Base-by-base conservation (phyloP, 805 yeast genomes). In the Candida pini region DNA sequence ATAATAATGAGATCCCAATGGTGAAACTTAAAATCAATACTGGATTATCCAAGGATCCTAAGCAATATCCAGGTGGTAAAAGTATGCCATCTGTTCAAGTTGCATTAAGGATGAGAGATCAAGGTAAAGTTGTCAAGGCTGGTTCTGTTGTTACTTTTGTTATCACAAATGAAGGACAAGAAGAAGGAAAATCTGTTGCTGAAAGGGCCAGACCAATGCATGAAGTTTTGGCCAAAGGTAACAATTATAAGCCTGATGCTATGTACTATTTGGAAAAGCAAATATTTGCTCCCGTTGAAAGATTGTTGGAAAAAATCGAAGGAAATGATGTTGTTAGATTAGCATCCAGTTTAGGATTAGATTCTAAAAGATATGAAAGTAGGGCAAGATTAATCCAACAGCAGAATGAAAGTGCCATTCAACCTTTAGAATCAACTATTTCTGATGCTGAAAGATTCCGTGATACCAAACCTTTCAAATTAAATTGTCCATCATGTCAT, bases 131-230 rank as follows among this genome's bases (percentile, higher is more conserved):
- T 24, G 74, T 92, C 33, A 80, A 79, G 44, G 94, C 95, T 0
- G 96, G 95, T 15, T 82, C 81, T 47, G 97, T 92, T 31, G 81
- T 92, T 25, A 82, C 96, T 0, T 92, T 71, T 63, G 82, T 92
- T 28, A 79, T 92, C 23, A 76, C 94, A 1, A 62, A 60, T 19
- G 73, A 65, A 25, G 61, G 50, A 6, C 32, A 41, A 3, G 54
- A 53, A 15, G 54, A 54, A 5, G 64, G 60, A 4, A 47, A 49
- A 28, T 40, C 73, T 1, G 73, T 75, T 8, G 90, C 95, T 0
- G 90, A 83, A 40, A 71, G 97, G 37, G 96, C 98, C 0, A 73
- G 85, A 40, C 77, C 96, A 0, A 66, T 86, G 35, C 78, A 74
- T 45, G 97, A 90, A 49, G 71, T 88, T 6, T 56, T 81, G 53